Percentiles rank a stretch among this genome's conserved stretches.
Conservation (phyloP, 1,284 basidiomycete genomes). For the Apiotrichum siamense region DNA sequence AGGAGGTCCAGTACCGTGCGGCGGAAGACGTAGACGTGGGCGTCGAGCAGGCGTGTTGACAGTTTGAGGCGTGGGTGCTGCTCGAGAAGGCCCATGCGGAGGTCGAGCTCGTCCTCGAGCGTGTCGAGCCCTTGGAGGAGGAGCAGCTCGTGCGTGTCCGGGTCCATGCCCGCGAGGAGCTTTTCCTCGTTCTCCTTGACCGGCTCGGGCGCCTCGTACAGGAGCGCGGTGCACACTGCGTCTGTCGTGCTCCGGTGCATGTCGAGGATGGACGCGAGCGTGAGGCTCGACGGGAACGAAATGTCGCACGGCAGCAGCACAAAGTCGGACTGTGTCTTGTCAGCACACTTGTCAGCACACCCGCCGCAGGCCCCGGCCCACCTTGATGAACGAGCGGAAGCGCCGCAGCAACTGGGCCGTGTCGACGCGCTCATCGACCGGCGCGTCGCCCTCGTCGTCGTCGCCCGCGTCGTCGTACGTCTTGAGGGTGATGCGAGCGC, state of each 20-base stretch:
- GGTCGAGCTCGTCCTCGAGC: conserved; percentile 62
- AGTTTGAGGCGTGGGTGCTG: conserved; percentile 67
- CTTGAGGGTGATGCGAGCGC: conserved; percentile 30
- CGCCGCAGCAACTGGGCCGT: conserved; percentile 44
- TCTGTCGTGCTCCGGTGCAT: conserved; percentile 70
- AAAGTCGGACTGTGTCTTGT: conserved; percentile 62
- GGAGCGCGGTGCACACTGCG: conserved; percentile 69
- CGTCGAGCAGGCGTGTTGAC: conserved; percentile 67
- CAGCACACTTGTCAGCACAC: background rate
- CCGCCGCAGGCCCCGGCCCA: conserved; percentile 9
- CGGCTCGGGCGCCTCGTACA: conserved; percentile 57
- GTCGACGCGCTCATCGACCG: conserved; percentile 26
- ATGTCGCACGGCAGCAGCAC: conserved; percentile 89
- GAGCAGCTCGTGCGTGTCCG: conserved; percentile 59
- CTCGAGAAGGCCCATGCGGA: conserved; percentile 63
- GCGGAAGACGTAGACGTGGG: conserved; percentile 83
- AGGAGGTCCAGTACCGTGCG: conserved; percentile 67
- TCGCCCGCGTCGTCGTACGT: conserved; percentile 39
- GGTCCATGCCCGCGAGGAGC: conserved; percentile 39
- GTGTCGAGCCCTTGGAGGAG: conserved; percentile 60
- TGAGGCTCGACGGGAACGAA: conserved; percentile 64
- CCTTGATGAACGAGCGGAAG: conserved; percentile 42
- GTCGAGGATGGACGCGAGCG: conserved; percentile 67
- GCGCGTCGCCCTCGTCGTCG: conserved; percentile 19
- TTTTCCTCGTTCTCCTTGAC: conserved; percentile 47